phyloP scores from a whole-genome alignment of 2,329 filamentous ascomycete species.

The Diaporthe amygdali region DNA sequence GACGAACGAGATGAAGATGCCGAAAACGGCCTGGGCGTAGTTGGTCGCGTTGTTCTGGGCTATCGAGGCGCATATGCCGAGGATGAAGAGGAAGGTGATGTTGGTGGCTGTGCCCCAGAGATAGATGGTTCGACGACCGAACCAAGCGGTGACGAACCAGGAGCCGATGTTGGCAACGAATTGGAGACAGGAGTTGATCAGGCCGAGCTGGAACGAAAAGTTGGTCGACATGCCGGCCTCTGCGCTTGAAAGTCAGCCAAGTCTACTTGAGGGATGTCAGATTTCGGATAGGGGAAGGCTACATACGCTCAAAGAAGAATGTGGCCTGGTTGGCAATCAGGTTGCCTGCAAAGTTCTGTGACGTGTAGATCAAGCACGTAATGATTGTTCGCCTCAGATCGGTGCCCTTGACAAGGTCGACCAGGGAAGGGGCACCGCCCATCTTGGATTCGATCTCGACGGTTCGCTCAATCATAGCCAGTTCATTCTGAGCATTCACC shows the following conservation, averaged over 20 bases:
- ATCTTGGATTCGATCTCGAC: slow-evolving; percentile 56
- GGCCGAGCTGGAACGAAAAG: slow-evolving; percentile 24
- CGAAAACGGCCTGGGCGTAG: slow-evolving; percentile 65
- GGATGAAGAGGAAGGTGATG: slow-evolving; percentile 56
- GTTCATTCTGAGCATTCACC: slow-evolving; percentile 46
- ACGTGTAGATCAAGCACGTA: slow-evolving; percentile 61
- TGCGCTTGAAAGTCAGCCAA: background rate
- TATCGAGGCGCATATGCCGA: slow-evolving; percentile 64
- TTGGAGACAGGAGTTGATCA: slow-evolving; percentile 26
- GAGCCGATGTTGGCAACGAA: slow-evolving; percentile 29
- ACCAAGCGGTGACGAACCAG: slow-evolving; percentile 41
- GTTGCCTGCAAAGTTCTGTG: slow-evolving; percentile 68
- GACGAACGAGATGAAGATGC: slow-evolving; percentile 68
- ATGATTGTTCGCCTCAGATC: slow-evolving; percentile 60
- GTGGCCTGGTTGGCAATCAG: slow-evolving; percentile 67
- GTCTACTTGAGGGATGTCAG: background rate
- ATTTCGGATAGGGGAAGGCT: background rate
- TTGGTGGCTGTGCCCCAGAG: slow-evolving; percentile 64
- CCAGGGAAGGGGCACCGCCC: slow-evolving; percentile 49
- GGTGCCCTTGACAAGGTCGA: slow-evolving; percentile 58
- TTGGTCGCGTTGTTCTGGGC: slow-evolving; percentile 43
- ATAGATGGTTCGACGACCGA: slow-evolving; percentile 64
- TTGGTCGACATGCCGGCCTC: slow-evolving; percentile 24
- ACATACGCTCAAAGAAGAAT: slow-evolving; percentile 62
- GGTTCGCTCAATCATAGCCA: slow-evolving; percentile 65